Base-by-base conservation (phyloP, 345 rosid species). In the Citrus hindsii region DNA sequence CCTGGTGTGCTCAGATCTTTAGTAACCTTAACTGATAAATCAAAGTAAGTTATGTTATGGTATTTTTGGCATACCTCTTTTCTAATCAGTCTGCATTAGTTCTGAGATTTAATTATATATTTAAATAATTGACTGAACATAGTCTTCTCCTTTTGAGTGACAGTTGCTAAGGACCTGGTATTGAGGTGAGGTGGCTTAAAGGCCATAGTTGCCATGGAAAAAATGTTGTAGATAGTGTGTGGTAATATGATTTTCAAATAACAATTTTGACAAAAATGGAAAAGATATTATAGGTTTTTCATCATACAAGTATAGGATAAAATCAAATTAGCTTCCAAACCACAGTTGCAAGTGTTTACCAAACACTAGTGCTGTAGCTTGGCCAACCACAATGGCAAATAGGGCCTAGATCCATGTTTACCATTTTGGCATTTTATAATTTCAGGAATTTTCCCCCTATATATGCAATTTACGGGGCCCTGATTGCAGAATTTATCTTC, bases 1-100 rank as follows among this genome's bases (percentile, higher is more conserved):
- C 97, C 92, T 5, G 91, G 89, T 68, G 88, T 88, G 61, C 88
- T 92, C 61, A 86, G 83, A 83, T 92, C 94, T 55, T 72, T 90
- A 13, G 92, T 95, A 51, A 82, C 86, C 4, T 88, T 92, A 71
- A 83, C 86, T 62, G 96, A 92, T 83, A 88, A 86, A 77, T 76
- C 87, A 58, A 79, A 83, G 88, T 85, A 80, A 88, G 88, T 80
- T 55, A 25, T 79, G 56, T 16, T 33, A 21, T 67, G 40, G 40
- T 37, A 37, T 3, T 58, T 25, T 25, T 25, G 25, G 76, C 59
- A 30, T 12, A 66, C 53, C 78, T 28, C n/a, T 51, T 62, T 27
- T 9, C n/a, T 63, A 32, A 30, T 4, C 30, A 73, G 6, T 61
- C 64, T 32, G 64, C 7, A 18, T 75, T 9, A 42, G 70, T 37